phyloP scores from a whole-genome alignment of 495 filamentous ascomycete genomes.

The Talaromyces proteolyticus region DNA sequence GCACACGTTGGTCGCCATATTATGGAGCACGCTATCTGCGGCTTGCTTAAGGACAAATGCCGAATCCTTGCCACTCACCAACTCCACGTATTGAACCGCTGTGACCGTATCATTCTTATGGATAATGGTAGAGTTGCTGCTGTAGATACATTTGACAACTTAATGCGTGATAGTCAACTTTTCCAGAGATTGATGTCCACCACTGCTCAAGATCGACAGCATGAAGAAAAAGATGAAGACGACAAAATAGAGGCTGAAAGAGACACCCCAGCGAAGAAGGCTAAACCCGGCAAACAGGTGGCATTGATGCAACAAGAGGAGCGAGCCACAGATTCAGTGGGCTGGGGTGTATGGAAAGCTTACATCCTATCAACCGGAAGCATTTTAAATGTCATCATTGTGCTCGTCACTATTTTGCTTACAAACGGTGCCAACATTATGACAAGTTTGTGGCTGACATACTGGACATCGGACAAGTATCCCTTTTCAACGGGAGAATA shows the following conservation, averaged over 20 bases:
- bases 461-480: conserved; percentile 77
- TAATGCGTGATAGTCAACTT: conserved; percentile 66
- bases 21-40: conserved; percentile 91
- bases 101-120: conserved; percentile 89
- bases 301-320: conserved; percentile 91
- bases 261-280: conserved; percentile 41
- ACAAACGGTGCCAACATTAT: conserved; percentile 79
- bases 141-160: conserved; percentile 79
- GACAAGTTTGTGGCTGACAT: conserved; percentile 88
- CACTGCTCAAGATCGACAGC: conserved; percentile 56
- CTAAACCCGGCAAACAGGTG: conserved; percentile 47
- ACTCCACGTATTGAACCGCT: conserved; percentile 83
- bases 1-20: conserved; percentile 89
- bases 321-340: conserved; percentile 70
- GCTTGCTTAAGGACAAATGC: conserved; percentile 82
- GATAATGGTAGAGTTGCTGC: conserved; percentile 76
- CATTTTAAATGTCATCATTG: conserved; percentile 58
- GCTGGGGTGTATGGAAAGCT: conserved; percentile 74
- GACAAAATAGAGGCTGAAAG: conserved; percentile 28
- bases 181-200: conserved; percentile 81
- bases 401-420: conserved; percentile 59
- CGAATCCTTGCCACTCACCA: conserved; percentile 92
- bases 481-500: conserved; percentile 55
- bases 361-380: conserved; percentile 78
- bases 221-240: conserved; percentile 42